Evolutionary conservation across 148 eudicot genomes (phyloP), one percentile per base, ranked within the genome.

Genomic region (Beta vulgaris): DNA sequence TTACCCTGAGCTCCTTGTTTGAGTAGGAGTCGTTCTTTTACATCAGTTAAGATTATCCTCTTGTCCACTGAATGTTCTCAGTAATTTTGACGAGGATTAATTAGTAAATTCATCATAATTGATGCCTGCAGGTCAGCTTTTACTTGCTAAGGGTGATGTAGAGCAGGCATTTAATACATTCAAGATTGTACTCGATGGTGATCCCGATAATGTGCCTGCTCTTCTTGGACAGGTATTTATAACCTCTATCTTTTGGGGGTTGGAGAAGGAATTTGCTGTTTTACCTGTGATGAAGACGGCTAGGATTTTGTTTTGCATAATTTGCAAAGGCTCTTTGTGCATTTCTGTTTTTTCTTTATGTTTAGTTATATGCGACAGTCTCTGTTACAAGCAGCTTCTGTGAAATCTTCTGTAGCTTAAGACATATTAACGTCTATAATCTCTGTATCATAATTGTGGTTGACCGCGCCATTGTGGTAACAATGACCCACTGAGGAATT

Each of bases 201-300:
- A 95, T 76, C 89, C 81, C 37, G 92, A 95, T 75, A 91, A 95
- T 82, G 89, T 95, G 76, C 90, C 97, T 76, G 99, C 99, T 82
- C 97, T 95, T 77, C 99, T 95, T 78, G 99, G 99, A 71, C 97
- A 95, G 98, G 99, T 95, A 87, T 31, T 36, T 73, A 7, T 69
- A 40, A 25, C 43, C 16, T 79, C 34, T 62, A 54, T 36, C 59
- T 59, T 36, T n/a, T 49, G n/a, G 40, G 53, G 62, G 36, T 68
- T 35, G 14, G 8, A 51, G 55, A 26, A 53, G 64, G 16, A 18
- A 1, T 2, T 2, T 11, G n/a, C n/a, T n/a, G n/a, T 57, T 25
- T 57, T 26, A 9, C 62, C 26, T 51, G 1, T 16, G 51, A 57
- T 57, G 26, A 10, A 25, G 62, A 40, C 37, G 49, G 21, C 54